These are phyloP conservation scores for Botrytis galanthina DNA, from an alignment of 2,329 filamentous ascomycete genomes.

Conservation along the genomic window DNA sequence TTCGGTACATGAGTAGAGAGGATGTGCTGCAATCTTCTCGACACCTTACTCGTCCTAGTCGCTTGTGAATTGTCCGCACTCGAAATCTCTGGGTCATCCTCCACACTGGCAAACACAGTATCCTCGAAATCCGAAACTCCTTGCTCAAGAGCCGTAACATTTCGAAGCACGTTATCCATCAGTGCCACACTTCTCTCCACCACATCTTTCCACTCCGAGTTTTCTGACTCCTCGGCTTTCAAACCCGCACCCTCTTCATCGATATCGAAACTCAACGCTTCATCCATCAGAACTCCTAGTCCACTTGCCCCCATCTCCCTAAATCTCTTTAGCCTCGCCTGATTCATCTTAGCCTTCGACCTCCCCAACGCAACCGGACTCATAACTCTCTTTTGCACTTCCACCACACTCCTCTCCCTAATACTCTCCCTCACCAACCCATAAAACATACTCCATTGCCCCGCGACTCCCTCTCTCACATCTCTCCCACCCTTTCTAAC, in stretches of 20 bases:
- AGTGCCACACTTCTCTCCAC: conserved; percentile 78
- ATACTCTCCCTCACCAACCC: conserved; percentile 74
- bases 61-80: conserved; percentile 42
- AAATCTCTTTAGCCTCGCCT: conserved; percentile 66
- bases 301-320: conserved; percentile 81
- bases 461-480: conserved; percentile 43
- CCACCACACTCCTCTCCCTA: conserved; percentile 65
- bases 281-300: conserved; percentile 82
- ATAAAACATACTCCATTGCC: conserved; percentile 71
- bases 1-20: conserved; percentile 66
- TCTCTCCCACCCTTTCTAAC: conserved; percentile 29
- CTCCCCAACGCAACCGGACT: conserved; percentile 76
- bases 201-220: conserved; percentile 65
- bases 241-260: conserved; percentile 54
- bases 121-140: conserved; percentile 64
- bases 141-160: conserved; percentile 63
- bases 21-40: conserved; percentile 65
- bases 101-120: conserved; percentile 60
- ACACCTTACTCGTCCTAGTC: conserved; percentile 54
- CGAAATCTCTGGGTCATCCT: conserved; percentile 58
- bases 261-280: conserved; percentile 69
- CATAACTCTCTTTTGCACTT: conserved; percentile 69
- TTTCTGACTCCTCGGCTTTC: conserved; percentile 44
- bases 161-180: conserved; percentile 80
- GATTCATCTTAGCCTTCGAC: conserved; percentile 72